phyloP scores from a whole-genome alignment of 768 basidiomycete species.

The Xanthoconium stramineum region DNA sequence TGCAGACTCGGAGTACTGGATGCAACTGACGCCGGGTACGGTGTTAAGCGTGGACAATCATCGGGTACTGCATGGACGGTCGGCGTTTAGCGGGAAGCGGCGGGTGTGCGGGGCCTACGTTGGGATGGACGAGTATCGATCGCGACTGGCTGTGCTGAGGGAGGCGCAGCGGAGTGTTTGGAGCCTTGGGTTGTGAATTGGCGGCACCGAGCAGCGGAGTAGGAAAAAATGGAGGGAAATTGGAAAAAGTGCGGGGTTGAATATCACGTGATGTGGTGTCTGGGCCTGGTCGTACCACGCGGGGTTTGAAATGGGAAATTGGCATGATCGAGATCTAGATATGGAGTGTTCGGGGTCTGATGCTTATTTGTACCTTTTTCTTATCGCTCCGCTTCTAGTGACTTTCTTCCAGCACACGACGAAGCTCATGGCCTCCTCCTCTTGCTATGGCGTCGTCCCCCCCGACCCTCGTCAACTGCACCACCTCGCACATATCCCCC shows the following conservation, averaged over 20 bases:
- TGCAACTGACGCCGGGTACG: conserved; percentile 83
- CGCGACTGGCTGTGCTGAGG: conserved; percentile 64
- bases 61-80: conserved; percentile 92
- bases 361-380: conserved; percentile 21
- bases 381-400: conserved; percentile 14
- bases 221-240: conserved; percentile 13
- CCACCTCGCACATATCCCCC: conserved; percentile 17
- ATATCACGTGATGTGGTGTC: conserved; percentile 16
- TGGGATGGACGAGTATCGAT: conserved; percentile 85
- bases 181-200: conserved; percentile 48
- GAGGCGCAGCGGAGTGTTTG: conserved; percentile 60
- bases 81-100: conserved; percentile 80
- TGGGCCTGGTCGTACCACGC: conserved; percentile 18
- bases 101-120: conserved; percentile 97
- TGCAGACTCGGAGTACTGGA: conserved; percentile 87
- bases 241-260: conserved; percentile 23
- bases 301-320: conserved; percentile 8
- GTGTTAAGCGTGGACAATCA: conserved; percentile 94
- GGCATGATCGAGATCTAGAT: conserved; percentile 20
- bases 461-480: conserved; percentile 4
- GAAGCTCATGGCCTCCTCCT: conserved; percentile 5
- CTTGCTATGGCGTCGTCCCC: conserved; percentile 22
- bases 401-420: conserved; percentile 4
- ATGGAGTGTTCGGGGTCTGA: conserved; percentile 15
- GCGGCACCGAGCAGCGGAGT: conserved; percentile 23